These are phyloP conservation scores for Suillus alpinus DNA, from an alignment of 768 basidiomycete species.

Conservation along the genomic window DNA sequence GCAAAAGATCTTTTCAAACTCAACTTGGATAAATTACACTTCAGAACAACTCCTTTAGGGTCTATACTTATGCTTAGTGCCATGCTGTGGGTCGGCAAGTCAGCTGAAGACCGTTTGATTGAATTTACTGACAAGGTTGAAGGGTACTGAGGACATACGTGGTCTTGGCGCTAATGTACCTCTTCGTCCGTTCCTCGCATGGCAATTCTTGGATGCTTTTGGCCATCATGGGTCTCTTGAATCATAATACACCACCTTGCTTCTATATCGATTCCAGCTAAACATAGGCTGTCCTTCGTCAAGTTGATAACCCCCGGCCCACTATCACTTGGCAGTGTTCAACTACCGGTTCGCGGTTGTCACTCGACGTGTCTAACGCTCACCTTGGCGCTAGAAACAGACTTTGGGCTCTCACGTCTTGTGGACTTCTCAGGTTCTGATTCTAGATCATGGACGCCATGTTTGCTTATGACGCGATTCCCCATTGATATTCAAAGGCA, in stretches of 20 bases:
- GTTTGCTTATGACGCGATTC: not conserved
- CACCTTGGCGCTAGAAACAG: not conserved
- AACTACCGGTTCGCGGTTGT: not conserved
- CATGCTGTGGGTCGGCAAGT: not conserved
- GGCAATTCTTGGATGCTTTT: not conserved
- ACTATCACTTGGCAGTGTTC: not conserved
- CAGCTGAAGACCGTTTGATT: not conserved
- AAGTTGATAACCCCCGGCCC: not conserved
- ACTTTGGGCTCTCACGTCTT: not conserved
- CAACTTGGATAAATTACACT: not conserved
- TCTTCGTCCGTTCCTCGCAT: no score
- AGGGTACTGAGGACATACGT: not conserved
- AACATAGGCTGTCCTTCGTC: not conserved
- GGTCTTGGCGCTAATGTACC: not conserved
- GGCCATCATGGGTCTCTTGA: not conserved
- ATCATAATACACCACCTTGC: not conserved
- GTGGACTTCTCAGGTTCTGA: not conserved
- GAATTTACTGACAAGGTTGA: not conserved
- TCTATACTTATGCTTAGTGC: not conserved
- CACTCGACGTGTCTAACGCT: constrained; percentile 1
- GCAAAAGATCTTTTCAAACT: not conserved
- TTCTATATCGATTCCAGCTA: not conserved
- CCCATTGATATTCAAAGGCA: not conserved
- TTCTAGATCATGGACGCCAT: not conserved
- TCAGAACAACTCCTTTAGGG: not conserved